Evolutionary conservation across 2,329 filamentous ascomycete genomes (phyloP), one percentile per base, ranked within the genome.

Genomic region (Xylaria sp.): DNA sequence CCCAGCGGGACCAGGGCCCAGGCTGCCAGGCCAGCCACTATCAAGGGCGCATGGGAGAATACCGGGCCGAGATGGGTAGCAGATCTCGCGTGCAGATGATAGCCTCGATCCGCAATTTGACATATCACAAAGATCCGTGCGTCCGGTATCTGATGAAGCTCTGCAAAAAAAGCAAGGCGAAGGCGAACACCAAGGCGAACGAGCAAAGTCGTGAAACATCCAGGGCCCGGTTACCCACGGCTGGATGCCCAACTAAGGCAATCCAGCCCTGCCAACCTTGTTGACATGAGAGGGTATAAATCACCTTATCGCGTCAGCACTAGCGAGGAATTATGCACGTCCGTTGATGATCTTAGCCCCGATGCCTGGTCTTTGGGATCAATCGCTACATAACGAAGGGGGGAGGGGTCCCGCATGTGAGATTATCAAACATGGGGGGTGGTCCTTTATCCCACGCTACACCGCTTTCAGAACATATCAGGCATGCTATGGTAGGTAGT

Each of bases 381-480:
- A 34, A 7, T 34, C 5, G 5, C 29, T n/a, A n/a, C n/a, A n/a
- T n/a, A n/a, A n/a, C n/a, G n/a, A n/a, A n/a, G n/a, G n/a, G n/a
- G n/a, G n/a, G n/a, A n/a, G n/a, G n/a, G n/a, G 50, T 22, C 42
- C 26, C 26, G 52, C 43, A 47, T 37, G 39, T 34, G 56, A 41
- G 49, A 56, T 37, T 34, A 13, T 34, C 5, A 34, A 34, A 50
- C 29, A 20, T 44, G 40, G 43, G 19, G 43, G 29, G 46, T 40
- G 49, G 9, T 40, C 24, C 34, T 18, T 29, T 46, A 49, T 41
- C 45, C 53, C 47, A 29, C 34, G 26, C 50, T 56, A 49, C 58
- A 61, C 58, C 58, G 58, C 58, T 45, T 58, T 39, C n/a, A 38
- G 46, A 16, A 26, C 6, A 9, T 26, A 26, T 26, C 24, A 26